phyloP scores from a whole-genome alignment of 768 basidiomycete genomes.

The Leccinellum luteum region DNA sequence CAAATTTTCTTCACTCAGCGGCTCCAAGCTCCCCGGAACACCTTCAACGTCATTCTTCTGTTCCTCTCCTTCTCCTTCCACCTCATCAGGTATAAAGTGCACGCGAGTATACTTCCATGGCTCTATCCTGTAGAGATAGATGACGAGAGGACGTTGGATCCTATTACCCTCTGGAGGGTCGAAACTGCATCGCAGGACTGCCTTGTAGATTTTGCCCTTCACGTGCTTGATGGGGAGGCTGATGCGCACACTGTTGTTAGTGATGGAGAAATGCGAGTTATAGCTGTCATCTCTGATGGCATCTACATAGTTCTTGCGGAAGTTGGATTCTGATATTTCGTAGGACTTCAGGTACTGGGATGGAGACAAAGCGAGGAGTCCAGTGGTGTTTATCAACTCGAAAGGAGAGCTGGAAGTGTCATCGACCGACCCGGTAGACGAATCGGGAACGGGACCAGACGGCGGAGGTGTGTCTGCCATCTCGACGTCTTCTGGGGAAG shows the following conservation, averaged over 20 bases:
- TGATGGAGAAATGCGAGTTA: slow-evolving; percentile 16
- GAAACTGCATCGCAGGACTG: slow-evolving; percentile 24
- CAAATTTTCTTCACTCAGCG: slow-evolving; percentile 8
- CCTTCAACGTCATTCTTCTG: neutral
- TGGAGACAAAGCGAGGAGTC: slow-evolving; percentile 25
- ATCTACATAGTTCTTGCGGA: slow-evolving; percentile 19
- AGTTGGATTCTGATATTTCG: slow-evolving; percentile 20
- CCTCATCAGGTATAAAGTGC: slow-evolving; percentile 5
- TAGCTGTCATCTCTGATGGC: slow-evolving; percentile 10
- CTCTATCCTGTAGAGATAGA: slow-evolving; percentile 20
- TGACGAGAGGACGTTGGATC: slow-evolving; percentile 19
- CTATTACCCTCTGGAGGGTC: slow-evolving; percentile 7
- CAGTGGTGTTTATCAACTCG: slow-evolving; percentile 10
- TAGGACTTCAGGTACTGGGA: slow-evolving; percentile 18
- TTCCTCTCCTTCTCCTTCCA: neutral
- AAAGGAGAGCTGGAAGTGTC: neutral
- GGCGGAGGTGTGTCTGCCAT: slow-evolving; percentile 2
- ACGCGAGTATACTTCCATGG: slow-evolving; percentile 13
- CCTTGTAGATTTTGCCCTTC: slow-evolving; percentile 17
- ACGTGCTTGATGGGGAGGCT: slow-evolving; percentile 17
- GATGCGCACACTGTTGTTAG: slow-evolving; percentile 23
- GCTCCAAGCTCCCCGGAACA: slow-evolving; percentile 22
- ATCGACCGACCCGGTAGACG: neutral
- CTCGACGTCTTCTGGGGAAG: slow-evolving; percentile 8
- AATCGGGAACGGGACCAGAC: neutral